These are phyloP conservation scores for Tetrapisispora taiwanensis DNA, from an alignment of 805 yeast species.

Conservation along the genomic window DNA sequence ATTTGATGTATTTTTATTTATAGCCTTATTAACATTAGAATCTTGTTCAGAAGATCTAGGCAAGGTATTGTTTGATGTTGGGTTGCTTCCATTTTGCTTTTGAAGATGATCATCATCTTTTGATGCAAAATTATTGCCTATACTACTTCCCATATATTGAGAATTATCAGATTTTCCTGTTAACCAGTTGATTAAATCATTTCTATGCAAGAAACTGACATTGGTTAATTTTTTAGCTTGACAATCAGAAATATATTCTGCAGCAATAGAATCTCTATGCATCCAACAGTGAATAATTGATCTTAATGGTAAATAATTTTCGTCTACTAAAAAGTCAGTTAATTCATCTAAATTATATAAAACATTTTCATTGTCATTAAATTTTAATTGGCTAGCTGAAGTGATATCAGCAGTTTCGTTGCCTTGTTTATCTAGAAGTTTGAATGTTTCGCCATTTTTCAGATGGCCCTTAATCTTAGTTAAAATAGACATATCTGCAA, in stretches of 20 bases:
- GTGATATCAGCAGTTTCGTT: conserved; percentile 30
- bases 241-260: conserved; percentile 73
- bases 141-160: conserved; percentile 34
- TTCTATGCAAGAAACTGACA: conserved; percentile 73
- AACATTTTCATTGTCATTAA: conserved; percentile 16
- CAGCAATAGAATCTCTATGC: conserved; percentile 59
- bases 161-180: conserved; percentile 56
- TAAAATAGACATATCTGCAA: background rate
- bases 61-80: background rate
- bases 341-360: conserved; percentile 32
- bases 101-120: too few species aligned
- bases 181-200: conserved; percentile 75
- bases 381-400: conserved; percentile 26
- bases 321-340: conserved; percentile 51
- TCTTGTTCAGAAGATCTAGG: background rate
- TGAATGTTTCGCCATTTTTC: conserved; percentile 11
- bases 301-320: conserved; percentile 39
- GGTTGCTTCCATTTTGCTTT: too few species aligned
- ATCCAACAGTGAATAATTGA: conserved; percentile 72
- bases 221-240: conserved; percentile 53
- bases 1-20: background rate
- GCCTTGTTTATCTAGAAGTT: conserved; percentile 13
- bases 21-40: too few species aligned
- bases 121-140: background rate
- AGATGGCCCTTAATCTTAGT: conserved; percentile 13